Base-by-base conservation (phyloP, 2,329 filamentous ascomycete species). In the Arachnomyces sp. region DNA sequence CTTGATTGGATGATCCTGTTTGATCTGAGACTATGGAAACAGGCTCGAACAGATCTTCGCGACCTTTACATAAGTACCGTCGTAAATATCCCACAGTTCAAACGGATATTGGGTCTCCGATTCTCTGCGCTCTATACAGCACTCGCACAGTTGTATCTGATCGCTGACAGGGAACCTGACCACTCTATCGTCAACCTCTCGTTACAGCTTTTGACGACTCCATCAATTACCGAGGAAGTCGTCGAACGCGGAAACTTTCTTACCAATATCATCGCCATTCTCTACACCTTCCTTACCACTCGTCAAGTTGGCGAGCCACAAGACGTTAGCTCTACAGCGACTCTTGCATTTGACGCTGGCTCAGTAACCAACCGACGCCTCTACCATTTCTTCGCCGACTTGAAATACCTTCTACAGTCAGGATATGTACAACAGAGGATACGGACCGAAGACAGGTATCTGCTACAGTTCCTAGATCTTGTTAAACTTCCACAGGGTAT, bases 111-210 rank as follows among this genome's bases (percentile, higher is more conserved):
- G 40, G 89, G 90, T 2, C 70, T 98, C 32, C 79, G 92, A n/a
- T 93, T 98, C 59, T 87, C 93, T 39, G 90, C 88, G 1, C 72
- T 98, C 2, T 98, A 98, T 64, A 96, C 92, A 2, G 85, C 84
- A 2, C 68, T 98, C 35, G 89, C 92, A 4, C 90, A 98, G 59
- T 71, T 98, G 3, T 98, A 96, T 59, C 76, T 98, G 20, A 92
- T 98, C 49, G 90, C 90, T 11, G 92, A 98, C 57, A 76, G 92
- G 48, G 92, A 98, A 60, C 92, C 92, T 2, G 92, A 98, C 56
- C 90, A 96, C 62, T 96, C 90, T 8, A 96, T 98, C 57, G 94
- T 98, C 70, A 95, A 95, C 57, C 77, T 98, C 29, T 96, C 90
- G 3, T 70, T 96, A 20, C 92, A 98, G 58, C 93, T 98, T 78